Evolutionary conservation across 768 basidiomycete species (phyloP).

Genomic region (Leccinellum albellum): DNA sequence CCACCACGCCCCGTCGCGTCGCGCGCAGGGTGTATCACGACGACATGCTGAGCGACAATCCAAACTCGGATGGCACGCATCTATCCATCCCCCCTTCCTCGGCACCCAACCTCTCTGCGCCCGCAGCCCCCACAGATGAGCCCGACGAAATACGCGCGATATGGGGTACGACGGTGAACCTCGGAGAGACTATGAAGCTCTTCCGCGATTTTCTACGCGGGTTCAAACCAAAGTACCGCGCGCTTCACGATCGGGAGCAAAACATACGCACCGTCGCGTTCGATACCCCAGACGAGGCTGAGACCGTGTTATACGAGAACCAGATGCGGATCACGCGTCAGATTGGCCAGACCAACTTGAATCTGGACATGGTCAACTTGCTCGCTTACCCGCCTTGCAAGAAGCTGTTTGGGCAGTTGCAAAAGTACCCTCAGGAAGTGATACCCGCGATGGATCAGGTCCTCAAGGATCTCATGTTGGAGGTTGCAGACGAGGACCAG

Average conservation of each 20-base stretch:
- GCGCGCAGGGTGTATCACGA: slow-evolving; percentile 19
- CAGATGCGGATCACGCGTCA: slow-evolving; percentile 84
- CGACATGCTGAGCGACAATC: slow-evolving; percentile 31
- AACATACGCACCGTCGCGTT: slow-evolving; percentile 50
- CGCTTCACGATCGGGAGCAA: slow-evolving; percentile 62
- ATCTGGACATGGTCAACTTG: slow-evolving; percentile 84
- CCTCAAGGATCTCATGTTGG: slow-evolving; percentile 88
- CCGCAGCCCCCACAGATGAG: slow-evolving; percentile 59
- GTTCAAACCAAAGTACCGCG: slow-evolving; percentile 90
- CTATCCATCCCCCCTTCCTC: slow-evolving; percentile 58
- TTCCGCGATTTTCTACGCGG: slow-evolving; percentile 87
- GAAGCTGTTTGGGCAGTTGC: slow-evolving; percentile 79
- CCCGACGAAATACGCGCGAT: slow-evolving; percentile 87
- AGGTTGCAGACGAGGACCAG: slow-evolving; percentile 79
- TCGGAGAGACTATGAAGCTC: slow-evolving; percentile 85
- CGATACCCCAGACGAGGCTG: slow-evolving; percentile 61
- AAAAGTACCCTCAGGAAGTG: slow-evolving; percentile 96
- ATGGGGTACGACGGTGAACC: slow-evolving; percentile 96
- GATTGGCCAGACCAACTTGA: slow-evolving; percentile 90
- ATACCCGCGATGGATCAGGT: slow-evolving; percentile 97
- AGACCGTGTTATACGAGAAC: slow-evolving; percentile 68
- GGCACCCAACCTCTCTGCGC: slow-evolving; percentile 55
- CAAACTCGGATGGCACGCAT: slow-evolving; percentile 56
- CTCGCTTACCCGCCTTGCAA: slow-evolving; percentile 79
- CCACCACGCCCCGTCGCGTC: slow-evolving; percentile 28